A percentile compares a stretch with the other conserved stretches of the same genome.
phyloP scores from a whole-genome alignment of 176 grass and related monocot genomes.

The Secale cereale region DNA sequence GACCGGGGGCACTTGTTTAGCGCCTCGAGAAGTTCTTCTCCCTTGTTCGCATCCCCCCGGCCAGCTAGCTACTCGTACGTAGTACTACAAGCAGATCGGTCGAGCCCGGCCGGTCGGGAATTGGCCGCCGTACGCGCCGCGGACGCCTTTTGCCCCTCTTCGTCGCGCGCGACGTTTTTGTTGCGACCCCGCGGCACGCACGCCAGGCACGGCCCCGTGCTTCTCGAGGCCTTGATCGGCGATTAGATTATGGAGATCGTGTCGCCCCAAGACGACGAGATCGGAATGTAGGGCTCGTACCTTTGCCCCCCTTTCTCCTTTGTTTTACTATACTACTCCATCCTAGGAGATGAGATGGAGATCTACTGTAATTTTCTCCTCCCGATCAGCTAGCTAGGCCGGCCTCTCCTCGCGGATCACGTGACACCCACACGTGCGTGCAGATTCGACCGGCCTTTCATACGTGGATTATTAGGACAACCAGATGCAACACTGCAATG shows the following conservation, averaged over 20 bases:
- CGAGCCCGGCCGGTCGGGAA: neutral
- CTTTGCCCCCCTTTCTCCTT: neutral
- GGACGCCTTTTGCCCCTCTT: neutral
- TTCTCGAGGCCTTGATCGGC: neutral
- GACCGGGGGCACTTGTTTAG: constrained; percentile 41
- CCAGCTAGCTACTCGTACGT: neutral
- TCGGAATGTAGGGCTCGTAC: constrained; percentile 33
- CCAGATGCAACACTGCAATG: too few species aligned
- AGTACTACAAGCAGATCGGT: neutral
- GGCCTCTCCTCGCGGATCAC: neutral
- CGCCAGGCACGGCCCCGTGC: neutral
- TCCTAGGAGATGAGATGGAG: neutral
- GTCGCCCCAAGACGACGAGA: constrained; percentile 21
- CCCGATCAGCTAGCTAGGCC: too few species aligned
- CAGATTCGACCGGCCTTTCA: neutral
- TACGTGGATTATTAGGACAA: neutral
- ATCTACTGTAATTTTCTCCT: too few species aligned
- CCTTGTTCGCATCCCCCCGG: constrained; percentile 33
- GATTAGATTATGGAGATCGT: neutral
- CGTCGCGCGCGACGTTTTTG: constrained; percentile 16
- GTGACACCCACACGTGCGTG: constrained; percentile 3
- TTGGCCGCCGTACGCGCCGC: constrained; percentile 2
- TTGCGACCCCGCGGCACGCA: neutral
- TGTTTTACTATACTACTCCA: neutral
- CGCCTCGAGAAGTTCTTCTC: constrained; percentile 56